phyloP scores from a whole-genome alignment of 139 green algal genomes.

The Picochlorum sp. region DNA sequence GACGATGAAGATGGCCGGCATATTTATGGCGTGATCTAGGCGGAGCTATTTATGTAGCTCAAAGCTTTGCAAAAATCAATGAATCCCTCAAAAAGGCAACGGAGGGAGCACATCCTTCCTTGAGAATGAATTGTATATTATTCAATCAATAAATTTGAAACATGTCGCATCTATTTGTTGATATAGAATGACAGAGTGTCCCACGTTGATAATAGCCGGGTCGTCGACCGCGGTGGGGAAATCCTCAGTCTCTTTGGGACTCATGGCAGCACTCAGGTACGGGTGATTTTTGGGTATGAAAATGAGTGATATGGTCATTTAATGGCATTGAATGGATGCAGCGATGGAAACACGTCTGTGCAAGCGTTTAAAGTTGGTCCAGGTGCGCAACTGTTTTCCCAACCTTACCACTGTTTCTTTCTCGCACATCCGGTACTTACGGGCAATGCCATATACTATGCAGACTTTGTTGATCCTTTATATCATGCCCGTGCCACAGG shows the following conservation, averaged over 20 bases:
- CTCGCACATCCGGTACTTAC: too few relatives aligned
- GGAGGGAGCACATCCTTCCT: too few relatives aligned
- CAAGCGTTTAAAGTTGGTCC: constrained; percentile 72
- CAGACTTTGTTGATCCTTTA: constrained; percentile 65
- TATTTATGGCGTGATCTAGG: constrained; percentile 8
- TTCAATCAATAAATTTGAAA: too few relatives aligned
- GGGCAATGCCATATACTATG: constrained; percentile 1
- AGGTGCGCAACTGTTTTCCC: constrained; percentile 27
- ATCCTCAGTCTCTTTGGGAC: constrained; percentile 51
- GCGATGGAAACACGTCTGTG: constrained; percentile 42
- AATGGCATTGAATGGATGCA: constrained; percentile 16
- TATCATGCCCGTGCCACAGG: constrained; percentile 61
- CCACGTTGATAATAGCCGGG: constrained; percentile 57
- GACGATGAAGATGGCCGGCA: constrained; percentile 1
- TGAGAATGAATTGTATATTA: too few relatives aligned
- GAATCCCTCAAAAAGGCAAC: too few relatives aligned
- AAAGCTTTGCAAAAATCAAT: too few relatives aligned
- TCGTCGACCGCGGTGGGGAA: constrained; percentile 73
- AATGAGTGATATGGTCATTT: background rate
- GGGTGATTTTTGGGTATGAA: background rate
- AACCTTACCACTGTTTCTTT: too few relatives aligned
- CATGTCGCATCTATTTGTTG: too few relatives aligned
- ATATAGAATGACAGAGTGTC: constrained; percentile 3
- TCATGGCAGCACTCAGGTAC: constrained; percentile 60
- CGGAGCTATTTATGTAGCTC: too few relatives aligned